phyloP scores from a whole-genome alignment of 148 eudicot species.

The Chenopodium album region DNA sequence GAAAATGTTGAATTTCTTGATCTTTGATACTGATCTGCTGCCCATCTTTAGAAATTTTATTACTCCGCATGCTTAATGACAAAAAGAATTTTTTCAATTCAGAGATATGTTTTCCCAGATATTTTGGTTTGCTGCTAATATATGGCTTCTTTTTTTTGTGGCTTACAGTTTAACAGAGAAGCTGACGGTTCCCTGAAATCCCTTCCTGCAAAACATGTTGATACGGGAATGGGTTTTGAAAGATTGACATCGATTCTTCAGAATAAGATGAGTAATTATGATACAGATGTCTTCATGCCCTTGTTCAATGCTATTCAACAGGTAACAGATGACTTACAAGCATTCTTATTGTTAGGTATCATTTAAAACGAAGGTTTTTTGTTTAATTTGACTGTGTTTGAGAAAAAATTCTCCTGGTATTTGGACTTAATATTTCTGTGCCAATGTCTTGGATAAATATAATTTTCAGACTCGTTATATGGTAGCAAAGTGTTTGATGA shows the following conservation, averaged over 20 bases:
- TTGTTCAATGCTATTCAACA: constrained; percentile 82
- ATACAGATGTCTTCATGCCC: constrained; percentile 91
- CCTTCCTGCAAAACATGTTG: constrained; percentile 93
- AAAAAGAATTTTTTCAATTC: background rate
- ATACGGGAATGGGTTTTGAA: constrained; percentile 99
- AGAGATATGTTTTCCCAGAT: background rate
- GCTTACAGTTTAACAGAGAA: constrained; percentile 88
- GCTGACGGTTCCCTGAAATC: constrained; percentile 71
- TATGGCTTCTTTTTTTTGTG: constrained; percentile 9
- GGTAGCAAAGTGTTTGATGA: background rate
- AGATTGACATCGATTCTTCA: constrained; percentile 98
- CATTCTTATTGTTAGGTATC: background rate
- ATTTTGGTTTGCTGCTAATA: constrained; percentile 8
- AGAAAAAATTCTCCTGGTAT: background rate
- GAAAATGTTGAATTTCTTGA: background rate
- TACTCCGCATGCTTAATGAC: background rate
- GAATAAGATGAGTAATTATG: constrained; percentile 95
- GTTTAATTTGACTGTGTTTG: background rate
- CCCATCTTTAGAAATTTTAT: background rate
- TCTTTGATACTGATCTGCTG: background rate
- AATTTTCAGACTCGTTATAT: background rate
- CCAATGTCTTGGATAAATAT: background rate
- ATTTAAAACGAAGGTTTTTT: constrained; percentile 1
- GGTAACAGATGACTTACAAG: constrained; percentile 38
- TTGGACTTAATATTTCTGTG: background rate